Conservation (phyloP, 1,284 basidiomycete species). For the Neonothopanus nambi region DNA sequence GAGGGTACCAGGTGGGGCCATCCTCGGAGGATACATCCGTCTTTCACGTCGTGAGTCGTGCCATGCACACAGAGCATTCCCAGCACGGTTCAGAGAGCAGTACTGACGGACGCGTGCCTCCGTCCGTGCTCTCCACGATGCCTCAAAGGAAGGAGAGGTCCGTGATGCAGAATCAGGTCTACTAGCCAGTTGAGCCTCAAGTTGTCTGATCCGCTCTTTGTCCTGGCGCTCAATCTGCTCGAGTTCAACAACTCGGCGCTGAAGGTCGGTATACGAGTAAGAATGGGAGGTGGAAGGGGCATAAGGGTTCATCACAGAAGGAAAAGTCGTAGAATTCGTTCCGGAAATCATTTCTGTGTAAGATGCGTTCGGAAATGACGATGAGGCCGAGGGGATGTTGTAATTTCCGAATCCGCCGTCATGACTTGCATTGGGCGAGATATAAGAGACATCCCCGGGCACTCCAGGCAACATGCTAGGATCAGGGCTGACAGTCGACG, state of each 20-base stretch:
- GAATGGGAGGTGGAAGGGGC: neutral
- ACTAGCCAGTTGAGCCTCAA: constrained; percentile 40
- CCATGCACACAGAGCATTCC: constrained; percentile 84
- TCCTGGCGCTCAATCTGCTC: constrained; percentile 16
- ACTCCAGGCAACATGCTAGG: neutral
- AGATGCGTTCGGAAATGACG: constrained; percentile 5
- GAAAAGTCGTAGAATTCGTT: neutral
- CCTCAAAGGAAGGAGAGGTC: constrained; percentile 49
- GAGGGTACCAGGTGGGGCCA: constrained; percentile 71
- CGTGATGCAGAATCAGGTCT: constrained; percentile 36
- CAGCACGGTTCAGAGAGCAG: constrained; percentile 80
- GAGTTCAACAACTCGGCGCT: constrained; percentile 18
- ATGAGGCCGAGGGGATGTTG: neutral
- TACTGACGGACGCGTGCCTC: constrained; percentile 67
- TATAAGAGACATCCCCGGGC: constrained; percentile 5
- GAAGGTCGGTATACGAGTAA: constrained; percentile 15
- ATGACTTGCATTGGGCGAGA: neutral
- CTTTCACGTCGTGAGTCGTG: constrained; percentile 83
- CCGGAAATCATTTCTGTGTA: constrained; percentile 1
- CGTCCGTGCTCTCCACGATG: constrained; percentile 68
- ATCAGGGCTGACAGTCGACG: neutral
- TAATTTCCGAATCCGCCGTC: neutral
- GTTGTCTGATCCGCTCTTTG: constrained; percentile 36
- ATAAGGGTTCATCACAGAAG: neutral
- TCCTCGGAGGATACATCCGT: constrained; percentile 72